Evolutionary conservation across 2,329 filamentous ascomycete species (phyloP).

Genomic region (Neocatenulostroma microsporum): DNA sequence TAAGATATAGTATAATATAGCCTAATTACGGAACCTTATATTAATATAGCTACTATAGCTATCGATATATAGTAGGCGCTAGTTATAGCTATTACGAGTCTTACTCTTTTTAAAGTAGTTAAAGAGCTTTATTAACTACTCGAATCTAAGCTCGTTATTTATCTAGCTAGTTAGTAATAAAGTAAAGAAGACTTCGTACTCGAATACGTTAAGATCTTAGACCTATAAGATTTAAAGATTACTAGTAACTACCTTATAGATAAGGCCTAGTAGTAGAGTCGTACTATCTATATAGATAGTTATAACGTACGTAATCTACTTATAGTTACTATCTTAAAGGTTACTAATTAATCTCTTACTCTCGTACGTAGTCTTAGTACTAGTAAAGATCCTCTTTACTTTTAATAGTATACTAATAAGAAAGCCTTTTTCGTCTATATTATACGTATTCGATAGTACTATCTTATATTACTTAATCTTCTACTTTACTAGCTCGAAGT

Average conservation of each 20-base stretch:
- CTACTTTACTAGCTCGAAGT: conserved; percentile 13
- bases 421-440: conserved; percentile 17
- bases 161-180: conserved; percentile 14
- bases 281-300: conserved; percentile 13
- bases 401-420: conserved; percentile 10
- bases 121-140: conserved; percentile 12
- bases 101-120: conserved; percentile 9
- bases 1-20: no score
- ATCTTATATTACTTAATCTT: conserved; percentile 13
- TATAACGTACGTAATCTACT: conserved; percentile 15
- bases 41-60: conserved; percentile 11
- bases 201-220: conserved; percentile 11
- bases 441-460: conserved; percentile 10
- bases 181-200: conserved; percentile 9
- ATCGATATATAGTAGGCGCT: conserved; percentile 11
- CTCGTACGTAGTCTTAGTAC: conserved; percentile 7
- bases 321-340: conserved; percentile 13
- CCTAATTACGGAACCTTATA: no score
- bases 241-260: conserved; percentile 10
- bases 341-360: conserved; percentile 6
- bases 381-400: conserved; percentile 10
- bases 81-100: conserved; percentile 10
- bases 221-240: conserved; percentile 13
- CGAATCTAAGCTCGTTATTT: conserved; percentile 14
- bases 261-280: conserved; percentile 10